Base-by-base conservation (phyloP, 345 rosid species). In the Sisymbrium altissimum region DNA sequence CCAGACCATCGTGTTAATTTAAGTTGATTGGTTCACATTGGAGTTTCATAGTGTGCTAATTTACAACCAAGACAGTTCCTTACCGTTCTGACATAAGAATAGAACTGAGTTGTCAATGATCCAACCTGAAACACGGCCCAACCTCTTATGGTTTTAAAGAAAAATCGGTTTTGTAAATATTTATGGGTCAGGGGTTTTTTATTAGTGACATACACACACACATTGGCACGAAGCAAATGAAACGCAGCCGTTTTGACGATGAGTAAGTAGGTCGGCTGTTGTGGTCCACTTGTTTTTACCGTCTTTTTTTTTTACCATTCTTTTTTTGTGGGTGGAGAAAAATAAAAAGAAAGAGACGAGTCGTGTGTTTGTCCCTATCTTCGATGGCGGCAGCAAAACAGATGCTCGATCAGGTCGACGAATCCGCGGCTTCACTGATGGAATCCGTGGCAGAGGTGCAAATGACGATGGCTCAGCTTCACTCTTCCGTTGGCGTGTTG, bases 201-300 rank as follows among this genome's bases (percentile, higher is more conserved):
- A n/a, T n/a, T n/a, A n/a, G n/a, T n/a, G n/a, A 5, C 9, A 33
- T 7, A 33, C 1, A 33, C 38, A 32, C 38, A 27, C 29, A 35
- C 44, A 40, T 5, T 40, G 7, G 17, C 15, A 41, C 14, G 14
- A 49, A 53, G 58, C 15, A 40, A 14, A 18, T 39, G 23, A 43
- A 62, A 14, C 76, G 7, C 71, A 64, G 57, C 54, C 70, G 77
- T 64, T 54, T 64, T 73, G 56, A 63, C 13, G 19, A 41, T 14
- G 19, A 53, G 29, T 73, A 41, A 53, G 29, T 73, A 41, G 38
- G 35, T 41, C 41, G 9, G 11, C 30, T 38, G 61, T 27, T 71
- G 33, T 61, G 75, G 41, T 39, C 62, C 61, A 38, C 68, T 38
- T 41, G 0, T 56, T 68, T 3, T 30, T 30, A 30, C 19, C 25